These are phyloP conservation scores for Aphanocladium album DNA, from an alignment of 2,329 filamentous ascomycete species.

Conservation along the genomic window DNA sequence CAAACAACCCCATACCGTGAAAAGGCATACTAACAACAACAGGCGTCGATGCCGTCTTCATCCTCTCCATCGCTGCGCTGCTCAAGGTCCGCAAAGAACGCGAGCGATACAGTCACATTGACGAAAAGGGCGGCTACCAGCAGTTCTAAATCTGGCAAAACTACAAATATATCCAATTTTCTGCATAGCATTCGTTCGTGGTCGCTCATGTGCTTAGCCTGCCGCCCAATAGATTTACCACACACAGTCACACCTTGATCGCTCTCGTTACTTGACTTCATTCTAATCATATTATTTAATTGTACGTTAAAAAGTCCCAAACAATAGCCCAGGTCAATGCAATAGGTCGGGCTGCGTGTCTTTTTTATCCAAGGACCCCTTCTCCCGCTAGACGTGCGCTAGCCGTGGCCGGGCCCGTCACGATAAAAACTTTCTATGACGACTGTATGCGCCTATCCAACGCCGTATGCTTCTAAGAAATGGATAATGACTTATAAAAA, in stretches of 20 bases:
- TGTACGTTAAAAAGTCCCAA: neutral
- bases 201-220: too few species aligned
- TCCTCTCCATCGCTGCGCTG: slow-evolving; percentile 68
- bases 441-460: slow-evolving; percentile 7
- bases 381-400: neutral
- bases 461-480: slow-evolving; percentile 16
- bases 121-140: slow-evolving; percentile 64
- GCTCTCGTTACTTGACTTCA: neutral
- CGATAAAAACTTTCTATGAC: slow-evolving; percentile 3
- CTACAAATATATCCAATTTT: too few species aligned
- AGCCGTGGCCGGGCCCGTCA: neutral
- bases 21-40: neutral
- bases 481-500: slow-evolving; percentile 5
- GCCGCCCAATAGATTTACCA: too few species aligned
- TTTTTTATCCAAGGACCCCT: neutral
- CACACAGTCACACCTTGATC: neutral
- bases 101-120: slow-evolving; percentile 72
- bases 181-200: too few species aligned
- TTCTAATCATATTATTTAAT: slow-evolving; percentile 9
- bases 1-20: neutral
- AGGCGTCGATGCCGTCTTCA: slow-evolving; percentile 60
- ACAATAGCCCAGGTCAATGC: neutral
- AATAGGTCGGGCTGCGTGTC: neutral
- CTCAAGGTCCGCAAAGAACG: slow-evolving; percentile 77
- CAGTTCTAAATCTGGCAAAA: slow-evolving; percentile 33